Evolutionary conservation across 2,329 filamentous ascomycete genomes (phyloP).

Genomic region (Fusarium duplospermum): DNA sequence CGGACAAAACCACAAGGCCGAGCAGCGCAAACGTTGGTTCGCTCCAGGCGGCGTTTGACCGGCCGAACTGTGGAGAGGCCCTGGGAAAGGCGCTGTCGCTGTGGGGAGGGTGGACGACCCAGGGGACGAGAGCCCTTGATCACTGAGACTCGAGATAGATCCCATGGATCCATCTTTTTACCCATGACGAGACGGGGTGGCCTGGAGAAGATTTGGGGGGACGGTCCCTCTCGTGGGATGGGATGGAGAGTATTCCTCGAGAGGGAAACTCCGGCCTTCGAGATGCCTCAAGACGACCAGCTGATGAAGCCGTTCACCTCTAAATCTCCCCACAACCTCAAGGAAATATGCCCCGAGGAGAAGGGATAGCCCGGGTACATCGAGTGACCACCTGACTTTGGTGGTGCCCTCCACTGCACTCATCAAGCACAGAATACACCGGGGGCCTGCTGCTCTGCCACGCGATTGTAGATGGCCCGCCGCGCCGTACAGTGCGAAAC

Average conservation of each 20-base stretch:
- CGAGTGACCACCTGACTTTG: constrained; percentile 34
- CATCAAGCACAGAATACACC: constrained; percentile 16
- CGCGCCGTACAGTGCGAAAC: constrained; percentile 34
- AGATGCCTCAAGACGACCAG: constrained; percentile 27
- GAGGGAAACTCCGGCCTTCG: constrained; percentile 32
- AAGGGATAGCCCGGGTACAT: constrained; percentile 14
- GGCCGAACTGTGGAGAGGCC: constrained; percentile 67
- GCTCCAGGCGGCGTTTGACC: constrained; percentile 65
- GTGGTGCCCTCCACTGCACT: constrained; percentile 30
- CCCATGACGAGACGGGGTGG: neutral
- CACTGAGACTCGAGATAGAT: neutral
- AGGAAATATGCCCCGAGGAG: constrained; percentile 18
- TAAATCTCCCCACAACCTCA: constrained; percentile 36
- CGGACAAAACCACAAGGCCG: constrained; percentile 27
- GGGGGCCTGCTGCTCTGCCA: constrained; percentile 17
- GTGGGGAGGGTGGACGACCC: constrained; percentile 23
- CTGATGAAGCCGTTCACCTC: constrained; percentile 3
- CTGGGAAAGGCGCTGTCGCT: constrained; percentile 19
- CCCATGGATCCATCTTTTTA: neutral
- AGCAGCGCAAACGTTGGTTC: constrained; percentile 47
- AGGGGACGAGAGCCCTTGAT: constrained; percentile 5
- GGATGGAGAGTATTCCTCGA: constrained; percentile 22
- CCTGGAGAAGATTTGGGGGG: neutral
- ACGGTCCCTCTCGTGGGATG: neutral
- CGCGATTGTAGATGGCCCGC: constrained; percentile 1